phyloP scores from a whole-genome alignment of 805 yeast genomes.

The Helenozyma rhizophorensis region DNA sequence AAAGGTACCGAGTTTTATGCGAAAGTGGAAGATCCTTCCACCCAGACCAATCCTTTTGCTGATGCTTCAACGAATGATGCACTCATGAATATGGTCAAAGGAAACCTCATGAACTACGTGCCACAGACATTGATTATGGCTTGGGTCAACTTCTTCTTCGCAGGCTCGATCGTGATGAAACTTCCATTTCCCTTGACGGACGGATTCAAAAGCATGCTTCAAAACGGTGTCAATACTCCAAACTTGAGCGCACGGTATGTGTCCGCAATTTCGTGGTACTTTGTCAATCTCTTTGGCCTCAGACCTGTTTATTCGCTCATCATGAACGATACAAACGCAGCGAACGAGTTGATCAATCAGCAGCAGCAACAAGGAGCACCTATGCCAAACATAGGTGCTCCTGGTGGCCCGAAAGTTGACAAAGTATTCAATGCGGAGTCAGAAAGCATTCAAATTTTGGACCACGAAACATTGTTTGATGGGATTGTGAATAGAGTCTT shows the following conservation, averaged over 20 bases:
- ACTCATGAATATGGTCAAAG: slow-evolving; percentile 72
- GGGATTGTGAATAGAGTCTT: slow-evolving; percentile 42
- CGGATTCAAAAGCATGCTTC: slow-evolving; percentile 89
- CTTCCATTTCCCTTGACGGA: slow-evolving; percentile 89
- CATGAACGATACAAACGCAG: slow-evolving; percentile 49
- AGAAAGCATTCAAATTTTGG: slow-evolving; percentile 64
- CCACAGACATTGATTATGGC: slow-evolving; percentile 95
- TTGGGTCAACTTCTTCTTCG: slow-evolving; percentile 91
- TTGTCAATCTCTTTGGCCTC: slow-evolving; percentile 80
- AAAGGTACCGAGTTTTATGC: slow-evolving; percentile 54
- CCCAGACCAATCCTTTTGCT: slow-evolving; percentile 55
- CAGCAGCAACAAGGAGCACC: slow-evolving; percentile 36
- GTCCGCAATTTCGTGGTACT: slow-evolving; percentile 92
- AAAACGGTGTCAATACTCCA: slow-evolving; percentile 76
- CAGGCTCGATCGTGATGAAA: slow-evolving; percentile 75
- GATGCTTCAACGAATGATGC: slow-evolving; percentile 73
- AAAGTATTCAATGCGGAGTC: slow-evolving; percentile 66
- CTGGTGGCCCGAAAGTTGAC: slow-evolving; percentile 59
- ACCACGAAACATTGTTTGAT: slow-evolving; percentile 48
- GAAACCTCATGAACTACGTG: slow-evolving; percentile 74
- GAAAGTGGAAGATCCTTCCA: slow-evolving; percentile 35
- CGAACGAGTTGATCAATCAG: slow-evolving; percentile 39
- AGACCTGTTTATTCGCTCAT: slow-evolving; percentile 72
- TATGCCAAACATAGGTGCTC: slow-evolving; percentile 42
- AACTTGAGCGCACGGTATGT: slow-evolving; percentile 92